phyloP scores from a whole-genome alignment of 805 yeast species.

The Blastobotrys americana region DNA sequence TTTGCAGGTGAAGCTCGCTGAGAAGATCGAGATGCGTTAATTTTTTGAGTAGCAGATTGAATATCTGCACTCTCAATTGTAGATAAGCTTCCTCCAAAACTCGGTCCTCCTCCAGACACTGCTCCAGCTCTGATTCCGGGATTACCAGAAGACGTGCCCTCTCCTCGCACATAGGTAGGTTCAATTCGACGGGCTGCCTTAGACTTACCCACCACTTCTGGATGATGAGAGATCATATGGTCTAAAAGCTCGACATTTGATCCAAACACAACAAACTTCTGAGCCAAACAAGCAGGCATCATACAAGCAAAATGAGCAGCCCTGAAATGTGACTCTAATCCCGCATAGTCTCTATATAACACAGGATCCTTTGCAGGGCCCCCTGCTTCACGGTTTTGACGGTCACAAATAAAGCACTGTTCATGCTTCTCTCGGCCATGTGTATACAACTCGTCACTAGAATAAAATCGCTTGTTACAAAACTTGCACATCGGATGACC shows the following conservation, averaged over 20 bases:
- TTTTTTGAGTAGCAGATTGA: background rate
- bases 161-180: constrained; percentile 12
- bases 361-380: constrained; percentile 43
- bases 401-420: constrained; percentile 82
- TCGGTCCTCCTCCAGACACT: constrained; percentile 30
- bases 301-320: constrained; percentile 69
- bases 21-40: background rate
- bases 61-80: constrained; percentile 36
- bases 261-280: constrained; percentile 84
- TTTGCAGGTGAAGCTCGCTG: constrained; percentile 7
- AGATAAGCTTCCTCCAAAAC: constrained; percentile 55
- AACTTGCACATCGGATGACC: constrained; percentile 89
- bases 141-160: constrained; percentile 4
- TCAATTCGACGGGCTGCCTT: constrained; percentile 19
- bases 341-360: constrained; percentile 71
- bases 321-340: constrained; percentile 67
- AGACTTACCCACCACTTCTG: constrained; percentile 45
- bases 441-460: constrained; percentile 74
- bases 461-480: constrained; percentile 74
- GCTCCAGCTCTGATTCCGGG: background rate
- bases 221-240: constrained; percentile 81
- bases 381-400: constrained; percentile 38
- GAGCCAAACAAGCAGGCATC: constrained; percentile 71
- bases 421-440: constrained; percentile 85
- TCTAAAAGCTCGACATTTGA: constrained; percentile 81